Conservation (phyloP, 176 grass and related monocot species). For the Rhipidocladum racemiflorum region DNA sequence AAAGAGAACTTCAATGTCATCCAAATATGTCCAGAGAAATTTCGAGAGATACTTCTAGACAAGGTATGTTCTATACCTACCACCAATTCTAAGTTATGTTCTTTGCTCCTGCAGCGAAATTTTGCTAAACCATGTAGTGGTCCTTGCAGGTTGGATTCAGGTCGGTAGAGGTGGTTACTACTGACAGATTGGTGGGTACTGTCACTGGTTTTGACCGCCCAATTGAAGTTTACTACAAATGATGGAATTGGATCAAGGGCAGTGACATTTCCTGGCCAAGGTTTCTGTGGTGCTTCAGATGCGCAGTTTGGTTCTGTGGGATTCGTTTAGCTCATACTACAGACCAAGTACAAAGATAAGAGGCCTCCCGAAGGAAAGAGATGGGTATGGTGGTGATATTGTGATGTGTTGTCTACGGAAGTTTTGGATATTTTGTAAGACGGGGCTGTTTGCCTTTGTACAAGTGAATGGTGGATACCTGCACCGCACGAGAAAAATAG, state of each 20-base stretch:
- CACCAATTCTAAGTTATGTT: background rate
- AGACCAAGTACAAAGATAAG: background rate
- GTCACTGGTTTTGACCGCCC: constrained; percentile 81
- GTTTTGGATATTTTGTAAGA: background rate
- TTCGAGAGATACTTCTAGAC: constrained; percentile 85
- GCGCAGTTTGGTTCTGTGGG: background rate
- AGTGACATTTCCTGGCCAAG: background rate
- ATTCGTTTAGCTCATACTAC: background rate
- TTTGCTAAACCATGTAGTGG: background rate
- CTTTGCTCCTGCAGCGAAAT: background rate
- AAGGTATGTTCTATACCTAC: constrained; percentile 55
- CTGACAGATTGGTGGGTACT: constrained; percentile 49
- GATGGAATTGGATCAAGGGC: constrained; percentile 26
- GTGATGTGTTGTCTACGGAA: background rate
- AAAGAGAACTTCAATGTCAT: constrained; percentile 60
- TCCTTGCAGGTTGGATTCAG: constrained; percentile 83
- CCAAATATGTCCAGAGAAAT: constrained; percentile 55
- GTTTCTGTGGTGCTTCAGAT: background rate
- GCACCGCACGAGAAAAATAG: background rate
- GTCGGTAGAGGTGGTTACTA: constrained; percentile 70
- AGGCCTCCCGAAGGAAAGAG: background rate
- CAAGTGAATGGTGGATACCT: background rate
- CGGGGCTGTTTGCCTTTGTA: background rate
- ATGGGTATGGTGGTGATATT: background rate
- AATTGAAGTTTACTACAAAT: constrained; percentile 73